Percentiles rank a stretch among this genome's conserved stretches.
Conservation (phyloP, 2,329 filamentous ascomycete genomes). For the Penicillium sp. region DNA sequence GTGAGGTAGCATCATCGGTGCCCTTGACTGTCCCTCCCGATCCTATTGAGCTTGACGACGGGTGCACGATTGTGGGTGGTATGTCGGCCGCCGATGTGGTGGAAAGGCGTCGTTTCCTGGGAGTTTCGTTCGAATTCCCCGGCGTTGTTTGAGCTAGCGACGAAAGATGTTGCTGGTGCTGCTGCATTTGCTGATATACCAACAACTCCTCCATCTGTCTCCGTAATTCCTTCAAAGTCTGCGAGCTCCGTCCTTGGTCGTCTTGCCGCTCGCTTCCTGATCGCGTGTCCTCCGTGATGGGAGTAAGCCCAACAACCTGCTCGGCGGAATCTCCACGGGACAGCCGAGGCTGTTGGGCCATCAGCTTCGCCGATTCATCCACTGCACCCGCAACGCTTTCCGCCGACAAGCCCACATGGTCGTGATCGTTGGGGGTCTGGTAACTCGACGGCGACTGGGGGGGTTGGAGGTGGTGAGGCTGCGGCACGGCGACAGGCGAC, state of each 20-base stretch:
- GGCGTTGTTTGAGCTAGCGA: conserved; percentile 9
- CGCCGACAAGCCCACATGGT: conserved; percentile 14
- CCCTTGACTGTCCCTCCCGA: conserved; percentile 35
- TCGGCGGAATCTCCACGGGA: conserved; percentile 25
- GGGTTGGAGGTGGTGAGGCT: conserved; percentile 26
- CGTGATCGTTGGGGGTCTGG: conserved; percentile 17
- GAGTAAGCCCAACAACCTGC: conserved; percentile 15
- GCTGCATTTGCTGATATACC: conserved; percentile 41
- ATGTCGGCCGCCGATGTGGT: conserved; percentile 26
- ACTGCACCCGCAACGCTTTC: conserved; percentile 11
- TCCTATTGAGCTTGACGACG: conserved; percentile 31
- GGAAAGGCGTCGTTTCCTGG: conserved; percentile 32
- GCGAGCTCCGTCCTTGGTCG: conserved; percentile 34
- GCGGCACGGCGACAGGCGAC: conserved; percentile 30
- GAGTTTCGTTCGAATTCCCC: conserved; percentile 18
- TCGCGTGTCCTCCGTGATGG: conserved; percentile 24
- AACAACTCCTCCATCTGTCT: conserved; percentile 45
- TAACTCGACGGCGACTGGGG: conserved; percentile 25
- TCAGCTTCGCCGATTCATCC: conserved; percentile 9
- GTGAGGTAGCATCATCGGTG: conserved; percentile 14
- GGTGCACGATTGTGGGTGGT: conserved; percentile 18
- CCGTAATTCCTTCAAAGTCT: conserved; percentile 42
- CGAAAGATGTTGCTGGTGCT: conserved; percentile 26
- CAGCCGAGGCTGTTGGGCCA: conserved; percentile 14
- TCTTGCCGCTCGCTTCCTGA: conserved; percentile 23